These are phyloP conservation scores for Lunularia cruciata DNA, from an alignment of 225 moss, liverwort and hornwort genomes.

Conservation along the genomic window DNA sequence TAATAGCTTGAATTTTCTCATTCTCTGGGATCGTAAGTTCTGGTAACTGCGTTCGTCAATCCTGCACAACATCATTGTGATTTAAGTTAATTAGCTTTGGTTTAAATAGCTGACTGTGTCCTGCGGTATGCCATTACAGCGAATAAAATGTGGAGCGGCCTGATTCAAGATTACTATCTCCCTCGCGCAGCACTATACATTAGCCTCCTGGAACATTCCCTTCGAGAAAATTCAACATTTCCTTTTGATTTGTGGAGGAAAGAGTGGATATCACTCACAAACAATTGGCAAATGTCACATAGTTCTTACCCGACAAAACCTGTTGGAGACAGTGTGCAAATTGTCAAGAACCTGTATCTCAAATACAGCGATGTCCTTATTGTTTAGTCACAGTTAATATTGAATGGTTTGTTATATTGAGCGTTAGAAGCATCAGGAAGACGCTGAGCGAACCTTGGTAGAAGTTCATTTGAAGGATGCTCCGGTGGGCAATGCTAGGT, in stretches of 20 bases:
- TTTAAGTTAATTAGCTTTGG: no score
- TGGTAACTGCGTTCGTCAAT: neutral
- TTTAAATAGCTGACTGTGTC: no score
- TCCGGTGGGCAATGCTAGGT: no score
- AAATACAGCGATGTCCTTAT: slow-evolving; percentile 44
- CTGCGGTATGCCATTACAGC: no score
- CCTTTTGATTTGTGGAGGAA: slow-evolving; percentile 69
- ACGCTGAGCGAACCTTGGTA: no score
- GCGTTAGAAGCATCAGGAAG: no score
- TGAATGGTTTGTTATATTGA: no score
- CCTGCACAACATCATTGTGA: no score
- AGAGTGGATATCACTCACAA: slow-evolving; percentile 75
- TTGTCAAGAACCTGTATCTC: slow-evolving; percentile 38
- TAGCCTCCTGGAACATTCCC: slow-evolving; percentile 57
- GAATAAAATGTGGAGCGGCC: slow-evolving; percentile 97
- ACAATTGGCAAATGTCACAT: slow-evolving; percentile 66
- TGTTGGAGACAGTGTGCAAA: slow-evolving; percentile 51
- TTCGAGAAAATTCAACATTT: slow-evolving; percentile 58
- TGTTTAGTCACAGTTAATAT: no score
- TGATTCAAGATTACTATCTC: slow-evolving; percentile 75
- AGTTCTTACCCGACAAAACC: slow-evolving; percentile 53
- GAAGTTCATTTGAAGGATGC: no score
- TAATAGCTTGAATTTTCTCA: no score
- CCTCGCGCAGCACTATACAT: slow-evolving; percentile 71
- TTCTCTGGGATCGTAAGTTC: no score